Percentiles rank a stretch among this genome's conserved stretches.
phyloP scores from a whole-genome alignment of 345 rosid species.

The Moringa oleifera region DNA sequence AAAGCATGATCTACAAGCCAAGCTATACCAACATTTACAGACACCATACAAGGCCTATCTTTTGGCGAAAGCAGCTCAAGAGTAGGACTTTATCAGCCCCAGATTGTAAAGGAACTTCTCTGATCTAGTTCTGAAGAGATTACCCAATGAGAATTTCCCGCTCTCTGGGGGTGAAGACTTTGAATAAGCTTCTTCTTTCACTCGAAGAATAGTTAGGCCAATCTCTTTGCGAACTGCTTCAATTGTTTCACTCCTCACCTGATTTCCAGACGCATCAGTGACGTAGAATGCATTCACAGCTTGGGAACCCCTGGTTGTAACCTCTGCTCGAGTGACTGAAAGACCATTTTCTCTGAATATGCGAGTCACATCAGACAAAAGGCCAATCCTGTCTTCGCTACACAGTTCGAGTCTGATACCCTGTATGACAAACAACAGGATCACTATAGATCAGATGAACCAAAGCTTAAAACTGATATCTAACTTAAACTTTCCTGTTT shows the following conservation, averaged over 20 bases:
- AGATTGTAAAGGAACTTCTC: constrained; percentile 72
- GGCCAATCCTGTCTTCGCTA: constrained; percentile 76
- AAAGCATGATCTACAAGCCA: constrained; percentile 5
- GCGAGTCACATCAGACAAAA: constrained; percentile 86
- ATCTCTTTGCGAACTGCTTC: constrained; percentile 80
- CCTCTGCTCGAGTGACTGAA: constrained; percentile 81
- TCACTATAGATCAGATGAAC: neutral
- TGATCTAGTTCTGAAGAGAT: constrained; percentile 58
- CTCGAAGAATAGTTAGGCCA: constrained; percentile 57
- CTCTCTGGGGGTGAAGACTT: constrained; percentile 43
- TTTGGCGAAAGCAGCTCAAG: constrained; percentile 26
- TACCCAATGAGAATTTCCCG: constrained; percentile 55
- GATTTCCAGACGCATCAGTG: constrained; percentile 66
- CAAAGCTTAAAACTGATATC: constrained; percentile 2
- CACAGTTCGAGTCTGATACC: constrained; percentile 81
- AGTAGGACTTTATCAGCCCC: constrained; percentile 52
- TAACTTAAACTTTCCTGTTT: constrained; percentile 3
- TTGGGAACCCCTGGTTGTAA: constrained; percentile 69
- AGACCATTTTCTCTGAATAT: constrained; percentile 91
- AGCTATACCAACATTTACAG: constrained; percentile 20
- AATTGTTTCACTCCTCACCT: constrained; percentile 62
- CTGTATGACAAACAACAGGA: constrained; percentile 28
- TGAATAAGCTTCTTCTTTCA: constrained; percentile 43
- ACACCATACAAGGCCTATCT: neutral
- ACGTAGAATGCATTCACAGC: constrained; percentile 82